Evolutionary conservation across 2,329 filamentous ascomycete genomes (phyloP).

Genomic region (Hypoxylon sp.): DNA sequence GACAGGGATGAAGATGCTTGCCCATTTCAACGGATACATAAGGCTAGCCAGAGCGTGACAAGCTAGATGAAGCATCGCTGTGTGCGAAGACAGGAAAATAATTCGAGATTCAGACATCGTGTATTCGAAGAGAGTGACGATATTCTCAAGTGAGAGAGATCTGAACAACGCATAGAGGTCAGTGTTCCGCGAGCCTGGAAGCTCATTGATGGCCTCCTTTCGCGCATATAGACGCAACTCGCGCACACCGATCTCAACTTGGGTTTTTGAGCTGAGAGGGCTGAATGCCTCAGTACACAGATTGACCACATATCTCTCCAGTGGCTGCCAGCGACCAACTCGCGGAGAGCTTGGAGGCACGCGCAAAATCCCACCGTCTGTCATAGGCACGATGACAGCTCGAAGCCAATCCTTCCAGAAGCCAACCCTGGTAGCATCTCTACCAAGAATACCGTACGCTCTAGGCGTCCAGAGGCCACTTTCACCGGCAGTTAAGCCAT

Average conservation of each 20-base stretch:
- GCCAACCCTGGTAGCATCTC: slow-evolving; percentile 83
- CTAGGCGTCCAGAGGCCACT: slow-evolving; percentile 96
- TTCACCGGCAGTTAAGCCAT: slow-evolving; percentile 94
- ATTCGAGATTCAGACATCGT: slow-evolving; percentile 94
- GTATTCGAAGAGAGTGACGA: slow-evolving; percentile 93
- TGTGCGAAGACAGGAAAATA: slow-evolving; percentile 95
- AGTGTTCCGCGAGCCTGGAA: slow-evolving; percentile 90
- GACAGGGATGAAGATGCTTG: slow-evolving; percentile 93
- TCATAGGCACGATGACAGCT: slow-evolving; percentile 95
- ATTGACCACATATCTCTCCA: slow-evolving; percentile 97
- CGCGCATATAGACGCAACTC: slow-evolving; percentile 93
- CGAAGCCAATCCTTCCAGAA: slow-evolving; percentile 99
- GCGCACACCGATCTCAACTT: slow-evolving; percentile 91
- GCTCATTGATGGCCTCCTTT: slow-evolving; percentile 92
- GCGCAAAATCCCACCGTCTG: slow-evolving; percentile 83
- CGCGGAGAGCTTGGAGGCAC: slow-evolving; percentile 91
- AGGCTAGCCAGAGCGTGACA: slow-evolving; percentile 88
- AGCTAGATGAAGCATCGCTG: slow-evolving; percentile 94
- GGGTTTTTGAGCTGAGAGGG: slow-evolving; percentile 92
- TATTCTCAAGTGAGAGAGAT: slow-evolving; percentile 89
- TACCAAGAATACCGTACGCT: slow-evolving; percentile 91
- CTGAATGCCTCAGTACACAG: slow-evolving; percentile 95
- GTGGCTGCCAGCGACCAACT: slow-evolving; percentile 93
- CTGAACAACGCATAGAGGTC: slow-evolving; percentile 95
- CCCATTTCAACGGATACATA: slow-evolving; percentile 92